These are phyloP conservation scores for Puccinia polysora DNA, from an alignment of 1,284 basidiomycete species.

Conservation along the genomic window DNA sequence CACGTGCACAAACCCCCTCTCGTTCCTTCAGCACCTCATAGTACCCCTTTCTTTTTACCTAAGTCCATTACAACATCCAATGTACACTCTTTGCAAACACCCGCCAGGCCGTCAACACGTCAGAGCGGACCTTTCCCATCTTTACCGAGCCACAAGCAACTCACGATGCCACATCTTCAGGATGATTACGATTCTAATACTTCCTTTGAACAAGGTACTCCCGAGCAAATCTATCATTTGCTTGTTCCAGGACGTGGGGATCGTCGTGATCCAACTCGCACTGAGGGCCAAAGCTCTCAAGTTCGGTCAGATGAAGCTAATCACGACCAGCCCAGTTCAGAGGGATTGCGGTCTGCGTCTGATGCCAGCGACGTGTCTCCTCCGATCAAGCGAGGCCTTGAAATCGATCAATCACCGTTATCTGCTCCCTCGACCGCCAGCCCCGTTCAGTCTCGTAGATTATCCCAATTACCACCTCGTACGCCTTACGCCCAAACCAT, in stretches of 20 bases:
- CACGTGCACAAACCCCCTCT: slow-evolving; percentile 2
- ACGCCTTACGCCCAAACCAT: slow-evolving; percentile 19
- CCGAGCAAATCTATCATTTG: slow-evolving; percentile 35
- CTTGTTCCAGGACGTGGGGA: slow-evolving; percentile 5
- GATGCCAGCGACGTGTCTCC: not conserved
- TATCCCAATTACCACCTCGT: slow-evolving; percentile 20
- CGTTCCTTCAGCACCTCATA: slow-evolving; percentile 11
- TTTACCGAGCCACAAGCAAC: slow-evolving; percentile 2
- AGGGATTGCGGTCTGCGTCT: not conserved
- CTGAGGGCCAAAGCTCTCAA: not conserved
- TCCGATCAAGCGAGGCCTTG: not conserved
- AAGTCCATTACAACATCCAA: slow-evolving; percentile 41
- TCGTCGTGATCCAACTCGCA: not conserved
- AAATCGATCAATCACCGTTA: not conserved
- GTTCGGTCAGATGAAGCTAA: not conserved
- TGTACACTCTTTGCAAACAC: slow-evolving; percentile 19
- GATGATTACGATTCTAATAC: slow-evolving; percentile 4
- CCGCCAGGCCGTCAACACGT: slow-evolving; percentile 13
- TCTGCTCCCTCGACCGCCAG: not conserved
- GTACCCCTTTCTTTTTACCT: slow-evolving; percentile 26
- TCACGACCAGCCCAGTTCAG: not conserved
- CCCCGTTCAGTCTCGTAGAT: slow-evolving; percentile 10
- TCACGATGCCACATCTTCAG: slow-evolving; percentile 13
- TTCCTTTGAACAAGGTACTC: slow-evolving; percentile 25
- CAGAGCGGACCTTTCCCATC: slow-evolving; percentile 31